Conservation (phyloP, 306 rosid genomes). For the Rosa rugosa region DNA sequence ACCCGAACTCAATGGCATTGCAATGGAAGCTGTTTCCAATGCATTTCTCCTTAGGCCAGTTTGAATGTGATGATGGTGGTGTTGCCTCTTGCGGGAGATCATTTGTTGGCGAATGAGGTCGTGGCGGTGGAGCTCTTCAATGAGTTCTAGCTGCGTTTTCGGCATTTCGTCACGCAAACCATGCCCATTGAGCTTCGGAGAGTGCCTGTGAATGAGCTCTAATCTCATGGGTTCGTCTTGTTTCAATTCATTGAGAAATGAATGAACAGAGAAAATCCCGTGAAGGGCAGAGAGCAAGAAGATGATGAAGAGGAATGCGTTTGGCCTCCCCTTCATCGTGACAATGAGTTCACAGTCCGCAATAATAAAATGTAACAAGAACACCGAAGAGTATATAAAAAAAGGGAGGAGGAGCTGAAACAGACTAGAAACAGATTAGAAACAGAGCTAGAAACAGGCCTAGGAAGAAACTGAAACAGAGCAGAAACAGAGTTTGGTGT, state of each 20-base stretch:
- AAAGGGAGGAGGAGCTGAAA: neutral
- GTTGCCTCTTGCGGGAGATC: conserved; percentile 22
- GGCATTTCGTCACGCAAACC: neutral
- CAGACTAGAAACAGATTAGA: neutral
- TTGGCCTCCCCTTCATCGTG: conserved; percentile 1
- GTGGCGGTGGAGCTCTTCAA: conserved; percentile 37
- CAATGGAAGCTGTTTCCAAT: conserved; percentile 11
- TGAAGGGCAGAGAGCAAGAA: conserved; percentile 29
- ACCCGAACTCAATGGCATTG: conserved; percentile 50
- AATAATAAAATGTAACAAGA: neutral
- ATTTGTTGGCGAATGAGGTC: conserved; percentile 32
- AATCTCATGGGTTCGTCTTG: conserved; percentile 19
- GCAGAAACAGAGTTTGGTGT: neutral
- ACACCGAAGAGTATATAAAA: neutral
- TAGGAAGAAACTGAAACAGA: neutral
- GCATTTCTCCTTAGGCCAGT: conserved; percentile 11
- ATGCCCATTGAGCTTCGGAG: conserved; percentile 14
- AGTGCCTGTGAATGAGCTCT: conserved; percentile 53
- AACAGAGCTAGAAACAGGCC: neutral
- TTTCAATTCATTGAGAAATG: neutral
- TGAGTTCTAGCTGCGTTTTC: conserved; percentile 12
- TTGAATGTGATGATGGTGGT: neutral
- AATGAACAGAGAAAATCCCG: conserved; percentile 12
- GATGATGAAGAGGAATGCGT: conserved; percentile 20
- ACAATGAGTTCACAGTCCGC: neutral